Conservation (phyloP, 2,329 filamentous ascomycete genomes). For the Xylariales sp. region DNA sequence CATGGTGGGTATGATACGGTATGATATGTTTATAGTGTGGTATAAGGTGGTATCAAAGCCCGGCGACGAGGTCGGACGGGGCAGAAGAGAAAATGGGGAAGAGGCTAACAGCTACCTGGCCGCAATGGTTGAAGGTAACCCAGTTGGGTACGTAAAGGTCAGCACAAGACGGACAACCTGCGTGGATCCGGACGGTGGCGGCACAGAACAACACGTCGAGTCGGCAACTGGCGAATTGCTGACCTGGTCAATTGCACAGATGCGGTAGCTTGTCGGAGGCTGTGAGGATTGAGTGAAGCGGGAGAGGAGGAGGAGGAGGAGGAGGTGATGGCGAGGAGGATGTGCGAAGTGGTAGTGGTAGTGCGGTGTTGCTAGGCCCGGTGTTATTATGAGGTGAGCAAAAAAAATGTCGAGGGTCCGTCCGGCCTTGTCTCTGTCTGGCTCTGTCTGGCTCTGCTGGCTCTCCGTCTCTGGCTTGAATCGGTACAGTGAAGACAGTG, state of each 20-base stretch:
- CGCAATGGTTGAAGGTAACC: conserved; percentile 23
- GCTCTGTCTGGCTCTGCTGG: too few relatives aligned
- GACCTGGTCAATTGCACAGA: conserved; percentile 44
- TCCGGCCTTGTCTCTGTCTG: conserved; percentile 1
- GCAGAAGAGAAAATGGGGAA: conserved; percentile 9
- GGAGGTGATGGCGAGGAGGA: conserved; percentile 8
- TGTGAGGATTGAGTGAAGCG: conserved; percentile 16
- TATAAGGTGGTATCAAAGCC: conserved; percentile 35
- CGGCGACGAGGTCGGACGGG: conserved; percentile 40
- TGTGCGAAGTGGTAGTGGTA: too few relatives aligned
- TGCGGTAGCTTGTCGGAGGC: conserved; percentile 32
- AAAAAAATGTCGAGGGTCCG: conserved; percentile 41
- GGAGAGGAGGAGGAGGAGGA: background rate
- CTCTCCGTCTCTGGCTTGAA: background rate
- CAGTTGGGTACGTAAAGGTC: conserved; percentile 1
- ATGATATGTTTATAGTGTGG: background rate
- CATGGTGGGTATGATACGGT: conserved; percentile 58
- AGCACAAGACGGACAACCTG: conserved; percentile 37
- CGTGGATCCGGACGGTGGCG: conserved; percentile 34
- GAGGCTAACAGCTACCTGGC: conserved; percentile 32
- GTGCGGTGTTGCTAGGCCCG: conserved; percentile 25
- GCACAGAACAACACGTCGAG: conserved; percentile 35
- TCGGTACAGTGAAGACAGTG: conserved; percentile 23
- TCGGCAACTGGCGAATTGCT: conserved; percentile 33
- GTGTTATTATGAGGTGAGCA: conserved; percentile 44